phyloP scores from a whole-genome alignment of 768 basidiomycete genomes.

The Amanita thiersii region DNA sequence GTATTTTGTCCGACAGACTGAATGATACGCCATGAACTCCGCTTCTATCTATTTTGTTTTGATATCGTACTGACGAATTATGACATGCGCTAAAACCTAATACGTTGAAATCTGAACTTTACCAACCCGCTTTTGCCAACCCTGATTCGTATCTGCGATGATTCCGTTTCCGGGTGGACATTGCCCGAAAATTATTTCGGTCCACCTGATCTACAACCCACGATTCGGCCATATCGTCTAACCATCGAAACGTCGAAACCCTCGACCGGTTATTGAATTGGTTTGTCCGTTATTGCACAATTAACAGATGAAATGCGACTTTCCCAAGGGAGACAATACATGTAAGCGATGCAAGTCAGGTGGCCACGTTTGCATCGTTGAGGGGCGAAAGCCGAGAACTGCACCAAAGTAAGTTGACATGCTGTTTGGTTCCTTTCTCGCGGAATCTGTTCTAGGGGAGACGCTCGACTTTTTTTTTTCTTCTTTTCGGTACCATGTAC shows the following conservation, averaged over 20 bases:
- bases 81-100: too few relatives aligned
- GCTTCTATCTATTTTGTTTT: slow-evolving; percentile 8
- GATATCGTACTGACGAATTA: too few relatives aligned
- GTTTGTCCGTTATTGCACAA: not conserved
- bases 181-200: too few relatives aligned
- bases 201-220: slow-evolving; percentile 9
- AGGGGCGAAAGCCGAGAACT: slow-evolving; percentile 71
- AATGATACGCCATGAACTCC: slow-evolving; percentile 8
- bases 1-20: slow-evolving; percentile 10
- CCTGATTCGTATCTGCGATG: too few relatives aligned
- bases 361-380: slow-evolving; percentile 75
- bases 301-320: slow-evolving; percentile 81
- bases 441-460: not conserved
- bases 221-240: slow-evolving; percentile 4
- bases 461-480: slow-evolving; percentile 1
- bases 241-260: too few relatives aligned
- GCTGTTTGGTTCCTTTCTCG: slow-evolving; percentile 13
- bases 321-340: slow-evolving; percentile 62
- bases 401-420: slow-evolving; percentile 68
- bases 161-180: too few relatives aligned
- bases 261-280: too few relatives aligned
- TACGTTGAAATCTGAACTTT: too few relatives aligned
- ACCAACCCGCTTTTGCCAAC: too few relatives aligned
- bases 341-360: slow-evolving; percentile 70
- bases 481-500: slow-evolving; percentile 4